These are phyloP conservation scores for Lentinus tigrinus DNA, from an alignment of 768 basidiomycete genomes.

Conservation along the genomic window DNA sequence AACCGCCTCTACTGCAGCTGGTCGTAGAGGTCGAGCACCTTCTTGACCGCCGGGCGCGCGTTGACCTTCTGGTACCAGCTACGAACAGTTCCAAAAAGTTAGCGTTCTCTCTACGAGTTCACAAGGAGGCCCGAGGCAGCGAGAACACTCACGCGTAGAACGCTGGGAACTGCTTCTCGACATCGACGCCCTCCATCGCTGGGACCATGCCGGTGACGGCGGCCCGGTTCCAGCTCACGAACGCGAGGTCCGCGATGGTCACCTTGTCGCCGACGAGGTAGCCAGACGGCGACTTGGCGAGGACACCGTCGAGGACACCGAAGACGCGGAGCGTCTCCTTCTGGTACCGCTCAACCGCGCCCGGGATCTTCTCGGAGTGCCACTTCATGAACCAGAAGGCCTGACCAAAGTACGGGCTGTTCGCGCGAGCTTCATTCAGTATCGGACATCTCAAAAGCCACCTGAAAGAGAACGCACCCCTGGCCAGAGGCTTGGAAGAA, in stretches of 20 bases:
- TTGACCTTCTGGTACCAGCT: constrained; percentile 25
- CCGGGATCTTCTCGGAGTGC: constrained; percentile 30
- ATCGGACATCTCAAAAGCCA: no score
- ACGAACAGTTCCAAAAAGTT: not conserved
- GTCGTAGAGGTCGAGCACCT: constrained; percentile 3
- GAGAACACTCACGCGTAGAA: constrained; percentile 14
- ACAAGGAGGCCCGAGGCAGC: not conserved
- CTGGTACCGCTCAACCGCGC: constrained; percentile 30
- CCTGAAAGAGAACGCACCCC: constrained; percentile 15
- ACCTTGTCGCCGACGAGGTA: constrained; percentile 29
- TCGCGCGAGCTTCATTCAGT: not conserved
- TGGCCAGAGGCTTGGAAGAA: constrained; percentile 40
- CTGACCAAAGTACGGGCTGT: constrained; percentile 29
- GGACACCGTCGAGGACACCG: constrained; percentile 27
- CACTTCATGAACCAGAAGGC: constrained; percentile 25
- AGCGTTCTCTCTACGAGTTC: not conserved
- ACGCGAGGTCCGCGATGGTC: constrained; percentile 28
- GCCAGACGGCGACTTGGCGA: constrained; percentile 24
- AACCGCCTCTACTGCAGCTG: no score
- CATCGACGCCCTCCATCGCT: constrained; percentile 8
- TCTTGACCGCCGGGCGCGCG: constrained; percentile 13
- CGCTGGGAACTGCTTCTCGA: constrained; percentile 23
- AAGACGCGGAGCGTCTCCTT: constrained; percentile 28
- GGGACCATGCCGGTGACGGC: constrained; percentile 8
- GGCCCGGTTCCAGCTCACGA: constrained; percentile 23